Conservation (phyloP, 202 grass and related monocot genomes). For the Cymbopogon flexuosus region DNA sequence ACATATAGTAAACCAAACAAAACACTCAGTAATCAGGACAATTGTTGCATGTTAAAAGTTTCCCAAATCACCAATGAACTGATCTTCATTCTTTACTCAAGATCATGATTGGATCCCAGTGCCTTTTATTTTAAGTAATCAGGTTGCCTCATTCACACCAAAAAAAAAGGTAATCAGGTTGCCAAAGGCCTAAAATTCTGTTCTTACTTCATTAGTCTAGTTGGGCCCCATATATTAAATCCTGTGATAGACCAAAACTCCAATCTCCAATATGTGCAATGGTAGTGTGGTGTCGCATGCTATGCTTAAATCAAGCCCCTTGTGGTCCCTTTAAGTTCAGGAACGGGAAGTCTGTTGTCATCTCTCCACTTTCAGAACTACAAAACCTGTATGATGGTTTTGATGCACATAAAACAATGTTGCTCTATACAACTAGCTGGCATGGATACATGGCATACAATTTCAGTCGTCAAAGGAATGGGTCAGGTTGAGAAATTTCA, state of each 20-base stretch:
- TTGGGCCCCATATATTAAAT: neutral
- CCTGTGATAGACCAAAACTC: neutral
- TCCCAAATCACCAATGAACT: neutral
- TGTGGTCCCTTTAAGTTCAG: neutral
- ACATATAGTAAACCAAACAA: conserved; percentile 21
- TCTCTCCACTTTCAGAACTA: neutral
- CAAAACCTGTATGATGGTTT: neutral
- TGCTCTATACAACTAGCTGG: neutral
- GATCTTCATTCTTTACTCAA: neutral
- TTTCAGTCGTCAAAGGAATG: neutral
- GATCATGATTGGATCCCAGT: neutral
- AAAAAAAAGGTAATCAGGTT: too few relatives aligned
- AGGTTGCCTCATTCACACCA: too few relatives aligned
- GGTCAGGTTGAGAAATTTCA: neutral
- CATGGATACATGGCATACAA: neutral
- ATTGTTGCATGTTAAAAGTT: neutral
- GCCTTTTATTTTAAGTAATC: neutral
- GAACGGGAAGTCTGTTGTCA: neutral
- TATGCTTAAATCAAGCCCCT: neutral
- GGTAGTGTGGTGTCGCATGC: neutral
- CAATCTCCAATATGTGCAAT: neutral
- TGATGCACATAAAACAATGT: neutral
- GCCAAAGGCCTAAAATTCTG: neutral
- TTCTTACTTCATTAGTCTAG: neutral
- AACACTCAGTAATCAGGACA: conserved; percentile 16